These are phyloP conservation scores for Tanozyma kutaoensis DNA, from an alignment of 805 yeast genomes.

Conservation along the genomic window DNA sequence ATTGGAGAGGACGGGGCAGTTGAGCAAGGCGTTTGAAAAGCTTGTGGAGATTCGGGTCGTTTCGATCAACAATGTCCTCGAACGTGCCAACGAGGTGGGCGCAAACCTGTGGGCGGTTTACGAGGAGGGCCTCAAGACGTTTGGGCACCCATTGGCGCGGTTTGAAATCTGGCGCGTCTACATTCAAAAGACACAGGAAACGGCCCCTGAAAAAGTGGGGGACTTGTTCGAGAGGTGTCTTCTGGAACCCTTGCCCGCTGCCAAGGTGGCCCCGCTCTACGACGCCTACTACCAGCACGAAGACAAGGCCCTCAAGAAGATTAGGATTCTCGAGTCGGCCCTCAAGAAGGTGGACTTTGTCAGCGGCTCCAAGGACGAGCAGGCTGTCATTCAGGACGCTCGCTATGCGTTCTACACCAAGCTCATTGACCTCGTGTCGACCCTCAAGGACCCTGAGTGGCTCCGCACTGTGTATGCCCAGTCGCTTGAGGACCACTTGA, in stretches of 20 bases:
- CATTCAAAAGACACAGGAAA: constrained; percentile 28
- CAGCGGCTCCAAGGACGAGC: too few relatives aligned
- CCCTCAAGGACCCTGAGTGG: constrained; percentile 6
- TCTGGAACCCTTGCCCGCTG: constrained; percentile 26
- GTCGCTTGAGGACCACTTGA: constrained; percentile 29
- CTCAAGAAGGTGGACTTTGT: constrained; percentile 2
- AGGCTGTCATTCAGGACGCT: too few relatives aligned
- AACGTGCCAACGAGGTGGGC: constrained; percentile 43
- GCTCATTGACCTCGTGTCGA: too few relatives aligned
- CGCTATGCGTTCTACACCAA: too few relatives aligned
- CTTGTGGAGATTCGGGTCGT: constrained; percentile 41
- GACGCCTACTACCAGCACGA: constrained; percentile 53
- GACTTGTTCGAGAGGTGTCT: constrained; percentile 66
- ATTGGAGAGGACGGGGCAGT: constrained; percentile 7
- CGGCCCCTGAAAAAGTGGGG: constrained; percentile 26
- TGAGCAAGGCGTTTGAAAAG: constrained; percentile 11
- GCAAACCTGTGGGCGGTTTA: constrained; percentile 45
- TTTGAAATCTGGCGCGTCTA: constrained; percentile 67
- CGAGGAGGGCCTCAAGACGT: constrained; percentile 54
- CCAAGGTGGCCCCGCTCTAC: constrained; percentile 30
- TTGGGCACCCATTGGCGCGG: constrained; percentile 38
- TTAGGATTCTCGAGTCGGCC: constrained; percentile 7
- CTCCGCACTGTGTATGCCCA: constrained; percentile 26
- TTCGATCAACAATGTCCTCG: constrained; percentile 51
- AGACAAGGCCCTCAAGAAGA: constrained; percentile 19